Base-by-base conservation (phyloP, 371 early-diverging fungal species). In the Lichtheimia ramosa region DNA sequence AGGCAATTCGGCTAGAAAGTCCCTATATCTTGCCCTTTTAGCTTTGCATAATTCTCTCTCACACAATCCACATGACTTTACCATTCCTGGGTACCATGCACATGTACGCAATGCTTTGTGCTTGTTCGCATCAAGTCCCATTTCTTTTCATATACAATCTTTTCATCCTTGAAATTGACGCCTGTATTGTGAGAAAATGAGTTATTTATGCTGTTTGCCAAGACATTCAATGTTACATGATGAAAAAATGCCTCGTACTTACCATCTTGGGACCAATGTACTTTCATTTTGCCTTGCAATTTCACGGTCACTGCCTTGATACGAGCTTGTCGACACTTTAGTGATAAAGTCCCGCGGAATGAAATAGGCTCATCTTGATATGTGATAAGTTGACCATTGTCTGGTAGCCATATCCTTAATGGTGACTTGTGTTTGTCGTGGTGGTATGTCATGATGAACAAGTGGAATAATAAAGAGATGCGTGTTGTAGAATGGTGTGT, bases 241-340 rank as follows among this genome's bases (percentile, higher is more conserved):
- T 6, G 34, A 24, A 1, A 15, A 23, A 39, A 39, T 12, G 40
- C 34, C 34, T 34, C 34, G 10, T 62, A 71, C 71, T 54, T 65
- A 74, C 74, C 69, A 58, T 75, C 74, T 66, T 80, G 77, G 7
- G 64, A 57, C 81, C 81, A 80, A 43, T 61, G 63, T 0, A 73
- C 75, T 42, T 68, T 70, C 25, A 62, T 68, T 48, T 66, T 75
- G 2, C 78, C 81, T 15, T 69, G 40, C 43, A 81, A 71, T 41
- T 70, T 75, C n/a, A 81, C 56, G 0, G 65, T 54, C 21, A 81
- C 56, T 5, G 74, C 59, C 41, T 63, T 70, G 24, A 81, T 69
- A 42, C 74, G 71, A 13, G 70, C 63, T 48, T 74, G 74, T 25
- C 61, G 69, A 43, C 73, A 74, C 49, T 71, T 68, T 14, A 81